phyloP scores from a whole-genome alignment of 768 basidiomycete species.

The Rhizopogon rudus region DNA sequence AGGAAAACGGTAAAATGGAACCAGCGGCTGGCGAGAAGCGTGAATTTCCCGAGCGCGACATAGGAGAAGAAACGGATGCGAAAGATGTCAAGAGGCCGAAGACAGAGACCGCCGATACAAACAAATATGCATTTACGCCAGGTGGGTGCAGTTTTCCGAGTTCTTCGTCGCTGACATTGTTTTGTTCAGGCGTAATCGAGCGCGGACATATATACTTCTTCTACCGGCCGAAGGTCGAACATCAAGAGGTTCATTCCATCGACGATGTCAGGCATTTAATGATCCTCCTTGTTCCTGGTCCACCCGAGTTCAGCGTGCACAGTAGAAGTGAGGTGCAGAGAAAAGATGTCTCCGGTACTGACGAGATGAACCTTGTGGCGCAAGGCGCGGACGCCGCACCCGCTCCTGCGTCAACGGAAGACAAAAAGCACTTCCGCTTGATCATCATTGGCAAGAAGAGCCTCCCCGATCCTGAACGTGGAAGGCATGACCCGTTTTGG shows the following conservation, averaged over 20 bases:
- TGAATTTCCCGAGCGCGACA: constrained; percentile 17
- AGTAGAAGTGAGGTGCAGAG: constrained; percentile 10
- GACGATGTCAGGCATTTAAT: constrained; percentile 56
- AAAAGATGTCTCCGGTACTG: neutral
- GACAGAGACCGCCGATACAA: constrained; percentile 14
- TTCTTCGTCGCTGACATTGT: neutral
- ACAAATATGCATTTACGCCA: constrained; percentile 6
- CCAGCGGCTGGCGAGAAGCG: constrained; percentile 19
- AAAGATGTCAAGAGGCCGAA: constrained; percentile 11
- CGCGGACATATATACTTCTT: constrained; percentile 62
- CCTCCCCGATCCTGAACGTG: constrained; percentile 43
- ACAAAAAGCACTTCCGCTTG: constrained; percentile 45
- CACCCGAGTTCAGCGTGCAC: constrained; percentile 35
- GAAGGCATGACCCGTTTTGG: constrained; percentile 50
- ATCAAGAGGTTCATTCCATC: constrained; percentile 46
- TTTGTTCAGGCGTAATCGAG: constrained; percentile 46
- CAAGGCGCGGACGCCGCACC: constrained; percentile 48
- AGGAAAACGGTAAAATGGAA: constrained; percentile 20
- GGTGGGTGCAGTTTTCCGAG: neutral
- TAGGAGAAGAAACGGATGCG: constrained; percentile 10
- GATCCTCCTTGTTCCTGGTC: constrained; percentile 55
- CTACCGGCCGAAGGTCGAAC: constrained; percentile 54
- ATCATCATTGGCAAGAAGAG: constrained; percentile 56
- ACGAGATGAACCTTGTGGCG: constrained; percentile 38
- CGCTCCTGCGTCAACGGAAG: constrained; percentile 28